These are phyloP conservation scores for Myxozyma nipponensis DNA, from an alignment of 805 yeast species.

Conservation along the genomic window DNA sequence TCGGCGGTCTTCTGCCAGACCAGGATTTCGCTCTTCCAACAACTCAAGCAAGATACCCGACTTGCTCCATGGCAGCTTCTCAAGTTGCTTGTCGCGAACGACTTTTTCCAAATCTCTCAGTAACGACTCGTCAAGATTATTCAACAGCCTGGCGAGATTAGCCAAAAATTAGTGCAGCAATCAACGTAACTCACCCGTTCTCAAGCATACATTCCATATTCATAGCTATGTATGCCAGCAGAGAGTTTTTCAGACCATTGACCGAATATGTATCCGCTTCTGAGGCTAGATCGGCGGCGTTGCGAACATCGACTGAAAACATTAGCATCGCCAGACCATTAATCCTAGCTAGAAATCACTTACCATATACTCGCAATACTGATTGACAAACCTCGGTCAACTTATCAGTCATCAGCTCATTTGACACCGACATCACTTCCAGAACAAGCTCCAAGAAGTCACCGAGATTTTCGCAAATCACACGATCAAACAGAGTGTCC, in stretches of 20 bases:
- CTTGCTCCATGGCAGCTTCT: constrained; percentile 24
- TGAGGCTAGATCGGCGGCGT: constrained; percentile 53
- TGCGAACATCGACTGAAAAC: constrained; percentile 43
- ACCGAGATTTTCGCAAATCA: constrained; percentile 36
- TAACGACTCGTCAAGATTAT: constrained; percentile 6
- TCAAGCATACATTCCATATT: constrained; percentile 62
- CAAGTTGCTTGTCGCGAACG: constrained; percentile 18
- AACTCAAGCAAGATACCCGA: constrained; percentile 13
- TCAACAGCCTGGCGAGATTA: constrained; percentile 3
- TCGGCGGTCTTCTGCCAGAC: constrained; percentile 8
- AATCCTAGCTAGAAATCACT: constrained; percentile 41
- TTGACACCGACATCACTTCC: constrained; percentile 57
- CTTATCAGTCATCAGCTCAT: constrained; percentile 57
- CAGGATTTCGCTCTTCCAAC: constrained; percentile 25
- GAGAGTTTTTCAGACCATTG: constrained; percentile 51
- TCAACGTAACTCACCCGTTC: constrained; percentile 35
- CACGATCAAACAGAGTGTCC: constrained; percentile 36
- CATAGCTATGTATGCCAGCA: constrained; percentile 64
- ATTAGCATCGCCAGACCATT: neutral
- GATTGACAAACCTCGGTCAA: constrained; percentile 61
- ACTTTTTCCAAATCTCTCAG: constrained; percentile 19
- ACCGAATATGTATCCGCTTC: constrained; percentile 55
- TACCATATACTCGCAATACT: constrained; percentile 45
- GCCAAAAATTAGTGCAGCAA: neutral
- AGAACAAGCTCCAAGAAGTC: constrained; percentile 53